Conservation (phyloP, 164 flowering plant species). For the Tetrastigma voinierianum region DNA sequence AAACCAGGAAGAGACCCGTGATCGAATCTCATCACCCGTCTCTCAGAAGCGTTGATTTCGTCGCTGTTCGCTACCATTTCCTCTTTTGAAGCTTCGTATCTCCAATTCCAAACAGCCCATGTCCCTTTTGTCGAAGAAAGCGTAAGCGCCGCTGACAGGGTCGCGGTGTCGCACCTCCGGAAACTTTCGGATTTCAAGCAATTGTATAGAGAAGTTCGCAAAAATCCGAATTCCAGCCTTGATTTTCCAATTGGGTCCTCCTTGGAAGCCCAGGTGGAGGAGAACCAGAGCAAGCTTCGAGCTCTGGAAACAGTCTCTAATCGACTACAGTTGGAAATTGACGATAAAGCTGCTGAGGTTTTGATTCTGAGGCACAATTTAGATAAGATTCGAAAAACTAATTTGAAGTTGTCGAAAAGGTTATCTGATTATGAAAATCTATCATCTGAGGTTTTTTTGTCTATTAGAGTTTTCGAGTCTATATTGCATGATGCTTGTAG, state of each 20-base stretch:
- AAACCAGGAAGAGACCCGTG: conserved; percentile 10
- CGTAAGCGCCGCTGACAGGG: conserved; percentile 60
- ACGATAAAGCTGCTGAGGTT: conserved; percentile 59
- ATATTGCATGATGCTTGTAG: conserved; percentile 59
- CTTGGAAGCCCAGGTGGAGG: conserved; percentile 81
- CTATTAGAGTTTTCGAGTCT: conserved; percentile 67
- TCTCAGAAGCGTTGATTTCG: conserved; percentile 42
- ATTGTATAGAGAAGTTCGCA: conserved; percentile 30
- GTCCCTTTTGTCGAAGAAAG: conserved; percentile 65
- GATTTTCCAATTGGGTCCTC: conserved; percentile 51
- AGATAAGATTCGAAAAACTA: conserved; percentile 41
- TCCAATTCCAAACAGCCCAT: conserved; percentile 87
- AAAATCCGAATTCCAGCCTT: conserved; percentile 26
- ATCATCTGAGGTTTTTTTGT: conserved; percentile 40
- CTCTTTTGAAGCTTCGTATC: conserved; percentile 80
- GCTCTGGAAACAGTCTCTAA: conserved; percentile 60
- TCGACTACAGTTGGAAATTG: conserved; percentile 76
- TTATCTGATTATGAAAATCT: conserved; percentile 27
- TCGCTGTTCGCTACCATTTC: conserved; percentile 77
- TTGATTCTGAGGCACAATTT: conserved; percentile 45
- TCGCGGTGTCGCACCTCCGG: conserved; percentile 58
- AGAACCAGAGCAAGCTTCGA: conserved; percentile 87
- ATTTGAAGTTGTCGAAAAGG: conserved; percentile 41
- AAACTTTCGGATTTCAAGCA: conserved; percentile 63
- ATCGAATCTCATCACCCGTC: conserved; percentile 19